phyloP scores from a whole-genome alignment of 768 basidiomycete species.

The Kwoniella mangroviensis region DNA sequence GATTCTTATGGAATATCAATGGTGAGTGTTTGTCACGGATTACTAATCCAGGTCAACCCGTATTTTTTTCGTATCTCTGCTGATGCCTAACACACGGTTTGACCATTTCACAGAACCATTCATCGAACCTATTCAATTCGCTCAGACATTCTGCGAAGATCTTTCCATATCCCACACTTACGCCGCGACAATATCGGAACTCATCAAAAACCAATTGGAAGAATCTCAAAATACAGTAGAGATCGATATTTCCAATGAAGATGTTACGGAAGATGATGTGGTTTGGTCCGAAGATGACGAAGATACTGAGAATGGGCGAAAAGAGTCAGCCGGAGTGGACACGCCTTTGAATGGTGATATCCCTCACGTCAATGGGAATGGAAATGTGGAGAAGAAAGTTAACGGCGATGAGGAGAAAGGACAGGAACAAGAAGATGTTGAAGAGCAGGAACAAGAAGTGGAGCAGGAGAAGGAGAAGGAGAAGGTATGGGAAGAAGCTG shows the following conservation, averaged over 20 bases:
- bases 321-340: constrained; percentile 12
- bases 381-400: constrained; percentile 11
- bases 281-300: constrained; percentile 47
- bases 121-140: constrained; percentile 83
- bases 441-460: constrained; percentile 48
- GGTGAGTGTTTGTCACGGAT: constrained; percentile 57
- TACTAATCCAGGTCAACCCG: no score
- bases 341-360: constrained; percentile 18
- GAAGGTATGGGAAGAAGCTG: constrained; percentile 51
- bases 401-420: constrained; percentile 26
- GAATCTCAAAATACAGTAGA: constrained; percentile 82
- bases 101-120: constrained; percentile 62
- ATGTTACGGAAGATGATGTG: constrained; percentile 60
- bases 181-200: constrained; percentile 77
- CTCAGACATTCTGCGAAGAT: constrained; percentile 83
- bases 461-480: constrained; percentile 37
- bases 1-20: constrained; percentile 93
- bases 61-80: no score
- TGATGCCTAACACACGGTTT: not conserved
- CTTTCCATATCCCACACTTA: constrained; percentile 76
- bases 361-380: constrained; percentile 16
- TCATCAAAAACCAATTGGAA: constrained; percentile 88
- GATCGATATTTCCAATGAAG: constrained; percentile 61
- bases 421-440: constrained; percentile 39
- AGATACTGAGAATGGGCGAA: constrained; percentile 32